Evolutionary conservation across 805 yeast species (phyloP).

Genomic region (Starmerella floricola): DNA sequence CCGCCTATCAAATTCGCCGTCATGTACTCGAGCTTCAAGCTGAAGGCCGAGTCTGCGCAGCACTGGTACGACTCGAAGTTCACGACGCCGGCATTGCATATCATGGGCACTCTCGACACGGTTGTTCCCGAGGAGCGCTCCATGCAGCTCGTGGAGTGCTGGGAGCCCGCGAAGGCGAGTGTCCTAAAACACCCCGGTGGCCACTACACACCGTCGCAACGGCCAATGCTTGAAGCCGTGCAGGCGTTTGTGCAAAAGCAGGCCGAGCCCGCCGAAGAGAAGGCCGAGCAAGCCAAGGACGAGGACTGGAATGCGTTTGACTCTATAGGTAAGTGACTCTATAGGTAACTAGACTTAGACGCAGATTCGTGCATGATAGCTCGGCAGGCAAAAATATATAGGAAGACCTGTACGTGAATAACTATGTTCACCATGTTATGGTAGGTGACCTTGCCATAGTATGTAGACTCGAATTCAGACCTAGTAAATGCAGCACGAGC

Average conservation of each 20-base stretch:
- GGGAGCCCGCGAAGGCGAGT: slow-evolving; percentile 35
- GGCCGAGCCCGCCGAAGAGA: neutral
- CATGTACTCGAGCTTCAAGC: slow-evolving; percentile 52
- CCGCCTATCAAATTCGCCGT: slow-evolving; percentile 56
- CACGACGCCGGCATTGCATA: slow-evolving; percentile 46
- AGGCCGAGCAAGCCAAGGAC: slow-evolving; percentile 6
- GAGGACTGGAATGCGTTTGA: slow-evolving; percentile 31
- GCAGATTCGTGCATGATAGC: too few relatives aligned
- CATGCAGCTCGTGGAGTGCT: slow-evolving; percentile 43
- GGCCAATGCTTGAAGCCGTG: slow-evolving; percentile 34
- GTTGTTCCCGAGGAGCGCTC: slow-evolving; percentile 69
- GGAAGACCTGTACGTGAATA: neutral
- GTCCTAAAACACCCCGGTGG: slow-evolving; percentile 84
- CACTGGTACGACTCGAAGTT: slow-evolving; percentile 28
- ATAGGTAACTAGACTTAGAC: neutral
- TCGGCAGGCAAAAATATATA: too few relatives aligned
- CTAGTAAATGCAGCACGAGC: too few relatives aligned
- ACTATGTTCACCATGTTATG: neutral
- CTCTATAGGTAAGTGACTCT: slow-evolving; percentile 24
- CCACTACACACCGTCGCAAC: slow-evolving; percentile 87
- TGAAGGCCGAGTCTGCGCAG: slow-evolving; percentile 24
- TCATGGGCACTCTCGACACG: slow-evolving; percentile 77
- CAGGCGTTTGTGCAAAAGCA: slow-evolving; percentile 22
- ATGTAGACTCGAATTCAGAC: too few relatives aligned
- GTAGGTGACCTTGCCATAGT: too few relatives aligned